Evolutionary conservation across 768 basidiomycete genomes (phyloP).

Genomic region (Leccinum disarticulatum): DNA sequence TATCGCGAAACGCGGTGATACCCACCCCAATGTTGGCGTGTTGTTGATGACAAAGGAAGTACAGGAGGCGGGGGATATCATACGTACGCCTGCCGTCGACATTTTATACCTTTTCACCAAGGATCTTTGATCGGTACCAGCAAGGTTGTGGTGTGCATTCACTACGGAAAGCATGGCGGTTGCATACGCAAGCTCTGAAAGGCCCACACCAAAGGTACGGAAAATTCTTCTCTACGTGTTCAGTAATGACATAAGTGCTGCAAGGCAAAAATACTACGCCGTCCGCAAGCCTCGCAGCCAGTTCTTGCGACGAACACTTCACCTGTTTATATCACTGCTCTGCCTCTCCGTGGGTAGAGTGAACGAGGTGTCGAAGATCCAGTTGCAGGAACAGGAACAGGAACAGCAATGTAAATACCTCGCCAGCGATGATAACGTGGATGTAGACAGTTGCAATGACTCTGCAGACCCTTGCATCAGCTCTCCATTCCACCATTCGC

Average conservation of each 20-base stretch:
- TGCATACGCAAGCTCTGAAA: conserved; percentile 58
- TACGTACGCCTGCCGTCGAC: conserved; percentile 25
- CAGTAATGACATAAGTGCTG: background rate
- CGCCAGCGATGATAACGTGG: background rate
- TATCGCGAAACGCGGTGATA: conserved; percentile 39
- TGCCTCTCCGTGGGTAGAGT: conserved; percentile 36
- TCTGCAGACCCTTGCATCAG: conserved; percentile 3
- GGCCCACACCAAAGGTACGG: conserved; percentile 58
- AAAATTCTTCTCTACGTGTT: background rate
- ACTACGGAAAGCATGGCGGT: conserved; percentile 83
- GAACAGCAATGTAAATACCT: background rate
- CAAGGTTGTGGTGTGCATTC: conserved; percentile 80
- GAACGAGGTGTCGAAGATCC: background rate
- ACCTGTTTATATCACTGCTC: conserved; percentile 57
- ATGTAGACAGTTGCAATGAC: background rate
- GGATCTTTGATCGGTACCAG: conserved; percentile 32
- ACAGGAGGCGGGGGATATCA: conserved; percentile 26
- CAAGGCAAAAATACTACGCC: conserved; percentile 38
- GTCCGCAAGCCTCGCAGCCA: conserved; percentile 14
- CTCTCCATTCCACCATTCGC: conserved; percentile 20
- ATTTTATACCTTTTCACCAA: background rate
- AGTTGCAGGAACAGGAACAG: background rate
- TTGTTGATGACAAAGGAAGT: conserved; percentile 56
- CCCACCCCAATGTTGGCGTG: conserved; percentile 57
- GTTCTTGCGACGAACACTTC: conserved; percentile 27